These are phyloP conservation scores for Stenogyne calaminthoides DNA, from an alignment of 305 asterid species.

Conservation along the genomic window DNA sequence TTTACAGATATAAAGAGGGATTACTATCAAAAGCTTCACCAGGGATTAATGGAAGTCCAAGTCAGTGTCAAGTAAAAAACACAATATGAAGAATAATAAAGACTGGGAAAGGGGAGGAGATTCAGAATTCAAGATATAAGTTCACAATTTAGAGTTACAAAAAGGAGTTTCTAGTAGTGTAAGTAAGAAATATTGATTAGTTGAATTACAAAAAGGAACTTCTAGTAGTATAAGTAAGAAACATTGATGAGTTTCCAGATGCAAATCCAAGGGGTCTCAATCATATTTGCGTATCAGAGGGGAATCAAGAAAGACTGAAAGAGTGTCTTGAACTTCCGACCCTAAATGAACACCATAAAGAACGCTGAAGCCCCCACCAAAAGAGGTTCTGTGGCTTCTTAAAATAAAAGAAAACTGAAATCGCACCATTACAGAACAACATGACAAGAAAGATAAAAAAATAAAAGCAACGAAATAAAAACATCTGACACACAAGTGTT, in stretches of 20 bases:
- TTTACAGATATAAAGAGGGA: not conserved
- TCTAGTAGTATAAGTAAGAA: not conserved
- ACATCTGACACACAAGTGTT: conserved; percentile 15
- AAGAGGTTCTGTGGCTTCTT: not conserved
- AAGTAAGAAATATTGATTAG: conserved; percentile 10
- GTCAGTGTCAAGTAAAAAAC: not conserved
- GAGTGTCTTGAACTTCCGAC: no score
- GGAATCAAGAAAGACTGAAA: no score
- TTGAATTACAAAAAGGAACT: not conserved
- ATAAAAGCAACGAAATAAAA: not conserved
- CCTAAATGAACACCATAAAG: conserved; percentile 8
- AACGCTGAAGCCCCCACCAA: conserved; percentile 9
- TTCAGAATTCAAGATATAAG: conserved; percentile 10
- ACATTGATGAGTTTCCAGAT: conserved; percentile 6
- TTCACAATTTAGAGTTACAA: not conserved
- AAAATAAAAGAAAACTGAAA: not conserved
- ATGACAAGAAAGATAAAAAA: not conserved
- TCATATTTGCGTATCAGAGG: no score
- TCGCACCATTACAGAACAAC: not conserved
- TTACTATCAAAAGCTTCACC: not conserved
- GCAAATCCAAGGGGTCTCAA: not conserved
- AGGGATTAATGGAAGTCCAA: not conserved
- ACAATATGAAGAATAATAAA: not conserved
- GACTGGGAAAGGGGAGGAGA: not conserved
- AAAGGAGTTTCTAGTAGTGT: not conserved